phyloP scores from a whole-genome alignment of 2,329 filamentous ascomycete genomes.

The Fusarium mexicanum region DNA sequence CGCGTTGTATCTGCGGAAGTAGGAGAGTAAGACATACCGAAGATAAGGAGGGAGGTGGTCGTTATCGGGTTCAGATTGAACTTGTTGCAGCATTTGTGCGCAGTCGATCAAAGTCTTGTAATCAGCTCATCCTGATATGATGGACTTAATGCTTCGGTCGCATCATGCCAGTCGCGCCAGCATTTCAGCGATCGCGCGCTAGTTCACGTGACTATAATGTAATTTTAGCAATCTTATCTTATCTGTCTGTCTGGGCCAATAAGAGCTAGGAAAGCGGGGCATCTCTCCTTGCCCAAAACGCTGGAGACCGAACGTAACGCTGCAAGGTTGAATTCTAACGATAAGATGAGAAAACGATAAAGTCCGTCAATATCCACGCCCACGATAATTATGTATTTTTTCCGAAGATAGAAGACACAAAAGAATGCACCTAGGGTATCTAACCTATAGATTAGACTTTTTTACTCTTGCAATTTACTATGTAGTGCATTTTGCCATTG shows the following conservation, averaged over 20 bases:
- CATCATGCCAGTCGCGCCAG: background rate
- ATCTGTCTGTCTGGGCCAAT: background rate
- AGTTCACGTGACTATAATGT: background rate
- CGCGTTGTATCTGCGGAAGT: background rate
- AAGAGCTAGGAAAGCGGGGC: rapidly evolving
- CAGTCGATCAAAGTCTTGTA: too few species aligned
- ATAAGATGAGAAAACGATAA: background rate
- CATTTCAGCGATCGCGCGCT: background rate
- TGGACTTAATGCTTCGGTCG: background rate
- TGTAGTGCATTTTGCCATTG: rapidly evolving
- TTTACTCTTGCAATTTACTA: background rate
- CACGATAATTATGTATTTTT: background rate
- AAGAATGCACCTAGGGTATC: rapidly evolving
- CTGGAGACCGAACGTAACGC: rapidly evolving
- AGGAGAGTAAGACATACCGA: background rate
- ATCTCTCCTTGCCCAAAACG: rapidly evolving
- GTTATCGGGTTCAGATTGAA: rapidly evolving
- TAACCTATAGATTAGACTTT: rapidly evolving
- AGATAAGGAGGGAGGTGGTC: rapidly evolving
- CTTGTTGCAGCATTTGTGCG: rapidly evolving
- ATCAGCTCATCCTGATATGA: too few species aligned
- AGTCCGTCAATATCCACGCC: background rate
- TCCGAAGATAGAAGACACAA: rapidly evolving
- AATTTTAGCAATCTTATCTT: rapidly evolving
- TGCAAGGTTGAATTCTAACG: rapidly evolving